Base-by-base conservation (phyloP, 2,329 filamentous ascomycete species). In the Ramichloridium luteum region DNA sequence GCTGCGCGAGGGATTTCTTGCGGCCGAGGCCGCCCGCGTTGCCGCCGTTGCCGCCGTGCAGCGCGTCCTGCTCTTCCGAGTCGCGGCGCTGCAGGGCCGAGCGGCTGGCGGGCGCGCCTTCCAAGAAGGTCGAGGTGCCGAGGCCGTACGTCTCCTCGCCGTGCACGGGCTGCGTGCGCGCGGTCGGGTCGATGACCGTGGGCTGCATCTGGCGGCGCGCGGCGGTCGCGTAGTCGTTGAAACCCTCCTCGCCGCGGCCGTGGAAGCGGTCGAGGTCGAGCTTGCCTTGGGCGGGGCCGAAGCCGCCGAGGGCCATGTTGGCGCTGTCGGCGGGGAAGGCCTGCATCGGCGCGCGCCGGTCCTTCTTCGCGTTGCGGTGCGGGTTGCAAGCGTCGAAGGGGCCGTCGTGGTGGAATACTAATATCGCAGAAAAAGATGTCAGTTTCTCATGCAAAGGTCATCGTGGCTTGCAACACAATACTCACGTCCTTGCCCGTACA, bases 301-400 rank as follows among this genome's bases (percentile, higher is more conserved):
- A 68, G 9, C 90, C 90, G 34, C 88, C 88, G 9, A 98, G 62
- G 1, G 78, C 77, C 65, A 93, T 96, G 65, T 98, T 98, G 38
- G 81, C 71, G 1, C 85, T 94, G 48, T 81, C 84, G 49, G 83
- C 82, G 13, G 90, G 84, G 58, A 96, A 98, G 2, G 90, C 90
- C 55, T 93, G 78, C 84, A 98, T 94, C 1, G 90, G 90, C 5
- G 90, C 85, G 33, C 80, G 76, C 38, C 77, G 74, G 49, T 79
- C 77, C 47, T 77, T 82, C 51, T 81, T 80, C 36, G 82, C 77
- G 58, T 96, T 98, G 43, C 90, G 82, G 55, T 93, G 81, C 4
- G 90, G 85, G 56, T 93, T 93, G 55, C 90, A 82, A 13, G 90
- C 90, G 58, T 98, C 90, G 49, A 94, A 98, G 4, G 90, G 90